Evolutionary conservation across 202 grass and related monocot species (phyloP).

Genomic region (Eragrostis tef): DNA sequence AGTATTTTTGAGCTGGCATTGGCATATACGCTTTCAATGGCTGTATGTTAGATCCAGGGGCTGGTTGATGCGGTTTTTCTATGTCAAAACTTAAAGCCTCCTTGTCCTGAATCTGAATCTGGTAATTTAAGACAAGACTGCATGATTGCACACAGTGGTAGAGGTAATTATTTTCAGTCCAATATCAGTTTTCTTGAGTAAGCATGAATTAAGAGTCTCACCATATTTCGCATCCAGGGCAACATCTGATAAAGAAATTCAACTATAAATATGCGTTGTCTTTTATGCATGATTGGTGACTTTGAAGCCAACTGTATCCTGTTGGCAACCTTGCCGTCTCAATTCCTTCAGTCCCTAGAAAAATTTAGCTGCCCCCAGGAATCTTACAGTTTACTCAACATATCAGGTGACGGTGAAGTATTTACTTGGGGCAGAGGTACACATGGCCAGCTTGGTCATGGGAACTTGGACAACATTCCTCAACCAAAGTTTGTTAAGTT

Average conservation of each 20-base stretch:
- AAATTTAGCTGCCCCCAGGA: conserved; percentile 11
- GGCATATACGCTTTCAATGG: not conserved
- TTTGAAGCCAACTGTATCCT: conserved; percentile 13
- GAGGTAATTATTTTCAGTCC: not conserved
- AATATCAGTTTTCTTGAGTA: not conserved
- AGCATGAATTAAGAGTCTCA: conserved; percentile 12
- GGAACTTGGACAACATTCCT: conserved; percentile 52
- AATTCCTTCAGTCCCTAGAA: conserved; percentile 8
- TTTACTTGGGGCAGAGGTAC: conserved; percentile 83
- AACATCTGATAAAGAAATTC: not conserved
- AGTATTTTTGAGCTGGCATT: not conserved
- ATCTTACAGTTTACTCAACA: conserved; percentile 4
- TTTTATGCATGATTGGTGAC: not conserved
- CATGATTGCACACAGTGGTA: not conserved
- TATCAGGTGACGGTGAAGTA: conserved; percentile 77
- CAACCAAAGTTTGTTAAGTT: conserved; percentile 66
- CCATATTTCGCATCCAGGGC: not conserved
- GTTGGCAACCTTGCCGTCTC: not conserved
- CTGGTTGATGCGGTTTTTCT: not conserved
- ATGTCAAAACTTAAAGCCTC: too few species aligned
- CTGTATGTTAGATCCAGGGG: not conserved
- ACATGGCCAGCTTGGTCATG: conserved; percentile 86
- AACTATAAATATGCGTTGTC: not conserved
- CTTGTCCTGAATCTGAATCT: not conserved
- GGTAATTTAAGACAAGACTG: not conserved